Evolutionary conservation across 2,329 filamentous ascomycete genomes (phyloP).

Genomic region (Geoglossum cookeanum): DNA sequence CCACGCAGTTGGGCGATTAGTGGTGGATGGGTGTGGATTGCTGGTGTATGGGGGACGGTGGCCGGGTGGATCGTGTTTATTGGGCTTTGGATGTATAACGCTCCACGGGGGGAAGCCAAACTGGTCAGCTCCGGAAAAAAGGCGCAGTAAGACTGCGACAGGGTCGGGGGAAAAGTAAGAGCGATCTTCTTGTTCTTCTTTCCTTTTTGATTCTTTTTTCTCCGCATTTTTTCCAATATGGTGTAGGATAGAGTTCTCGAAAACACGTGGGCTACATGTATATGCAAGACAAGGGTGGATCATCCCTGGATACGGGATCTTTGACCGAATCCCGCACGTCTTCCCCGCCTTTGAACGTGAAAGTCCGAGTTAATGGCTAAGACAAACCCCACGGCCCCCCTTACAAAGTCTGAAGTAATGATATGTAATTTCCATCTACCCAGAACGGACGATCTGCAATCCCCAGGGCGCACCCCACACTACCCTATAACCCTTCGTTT

Average conservation of each 20-base stretch:
- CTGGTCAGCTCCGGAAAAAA: constrained; percentile 19
- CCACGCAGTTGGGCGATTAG: constrained; percentile 77
- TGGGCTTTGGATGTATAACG: constrained; percentile 68
- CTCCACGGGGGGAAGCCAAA: constrained; percentile 25
- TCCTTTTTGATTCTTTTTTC: neutral
- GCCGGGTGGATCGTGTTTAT: constrained; percentile 73
- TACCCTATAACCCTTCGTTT: neutral
- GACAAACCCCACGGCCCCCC: neutral
- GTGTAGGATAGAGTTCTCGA: neutral
- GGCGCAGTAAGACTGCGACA: constrained; percentile 14
- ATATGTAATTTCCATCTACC: no score
- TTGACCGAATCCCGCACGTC: neutral
- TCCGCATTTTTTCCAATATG: neutral
- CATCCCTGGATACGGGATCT: neutral
- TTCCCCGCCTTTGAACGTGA: neutral
- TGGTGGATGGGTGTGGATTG: constrained; percentile 87
- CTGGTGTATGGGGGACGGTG: constrained; percentile 68
- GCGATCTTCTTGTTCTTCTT: neutral
- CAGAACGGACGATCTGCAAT: no score
- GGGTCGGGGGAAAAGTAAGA: neutral
- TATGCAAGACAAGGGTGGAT: neutral
- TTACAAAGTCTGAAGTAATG: no score
- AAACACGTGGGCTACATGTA: neutral
- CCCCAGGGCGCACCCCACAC: no score
- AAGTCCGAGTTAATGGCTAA: neutral